phyloP scores from a whole-genome alignment of 2,329 filamentous ascomycete genomes.

The Penicillium sp. region DNA sequence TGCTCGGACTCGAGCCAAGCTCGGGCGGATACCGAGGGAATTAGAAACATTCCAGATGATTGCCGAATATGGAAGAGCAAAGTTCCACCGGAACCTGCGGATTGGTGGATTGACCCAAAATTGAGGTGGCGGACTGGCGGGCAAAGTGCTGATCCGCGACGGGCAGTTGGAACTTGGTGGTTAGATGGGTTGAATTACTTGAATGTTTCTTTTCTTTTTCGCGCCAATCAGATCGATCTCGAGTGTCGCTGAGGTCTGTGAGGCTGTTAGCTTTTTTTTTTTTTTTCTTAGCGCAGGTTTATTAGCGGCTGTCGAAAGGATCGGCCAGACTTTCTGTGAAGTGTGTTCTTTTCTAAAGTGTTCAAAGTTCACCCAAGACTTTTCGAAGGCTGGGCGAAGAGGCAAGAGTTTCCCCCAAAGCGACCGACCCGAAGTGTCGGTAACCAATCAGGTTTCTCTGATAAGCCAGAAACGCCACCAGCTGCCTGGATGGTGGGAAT shows the following conservation, averaged over 20 bases:
- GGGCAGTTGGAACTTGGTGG: neutral
- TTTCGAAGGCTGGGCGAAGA: neutral
- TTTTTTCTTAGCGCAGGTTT: neutral
- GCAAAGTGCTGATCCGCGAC: conserved; percentile 5
- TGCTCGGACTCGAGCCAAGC: too few relatives aligned
- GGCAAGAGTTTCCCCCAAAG: neutral
- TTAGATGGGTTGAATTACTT: neutral
- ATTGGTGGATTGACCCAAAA: neutral
- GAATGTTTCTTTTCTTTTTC: neutral
- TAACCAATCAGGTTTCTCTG: conserved; percentile 23
- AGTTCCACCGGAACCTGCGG: neutral
- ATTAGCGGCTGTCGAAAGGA: neutral
- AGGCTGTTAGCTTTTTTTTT: too few relatives aligned
- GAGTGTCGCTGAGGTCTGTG: neutral
- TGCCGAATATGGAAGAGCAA: conserved; percentile 14
- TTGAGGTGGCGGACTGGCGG: neutral
- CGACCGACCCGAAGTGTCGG: neutral
- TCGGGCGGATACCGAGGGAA: neutral
- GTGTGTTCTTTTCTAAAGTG: neutral
- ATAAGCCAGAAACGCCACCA: conserved; percentile 33
- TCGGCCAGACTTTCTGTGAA: neutral
- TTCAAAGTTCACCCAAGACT: too few relatives aligned
- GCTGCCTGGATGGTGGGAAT: conserved; percentile 20
- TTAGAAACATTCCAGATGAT: conserved; percentile 18
- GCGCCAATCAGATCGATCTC: neutral